Evolutionary conservation across 2,329 filamentous ascomycete species (phyloP), one percentile per base, ranked within the genome.

Genomic region (Beauveria australis): DNA sequence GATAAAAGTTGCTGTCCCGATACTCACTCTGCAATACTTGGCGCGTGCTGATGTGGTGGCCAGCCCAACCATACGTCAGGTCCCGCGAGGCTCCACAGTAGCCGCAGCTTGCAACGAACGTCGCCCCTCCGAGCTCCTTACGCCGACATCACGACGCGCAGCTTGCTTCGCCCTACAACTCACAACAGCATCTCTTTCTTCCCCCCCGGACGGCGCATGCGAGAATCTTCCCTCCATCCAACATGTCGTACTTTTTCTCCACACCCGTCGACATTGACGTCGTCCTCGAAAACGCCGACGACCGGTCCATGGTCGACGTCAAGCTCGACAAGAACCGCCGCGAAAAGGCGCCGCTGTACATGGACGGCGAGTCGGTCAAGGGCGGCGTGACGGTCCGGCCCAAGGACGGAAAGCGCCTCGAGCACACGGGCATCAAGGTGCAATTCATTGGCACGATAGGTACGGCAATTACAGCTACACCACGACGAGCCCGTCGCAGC

Each of bases 401-500:
- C 54, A 99, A 99, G 77, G 94, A 99, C 81, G 94, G 94, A 72
- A 97, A 97, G 81, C 86, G 94, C 64, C 81, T 99, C 71, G 94
- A 99, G 76, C 94, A 99, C 76, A 97, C 92, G 12, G 94, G 94
- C 68, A 97, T 99, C 83, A 99, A 99, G 78, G 93, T 99, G 69
- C 94, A 99, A 74, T 99, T 99, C 79, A 97, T 99, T 70, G 94
- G 94, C 73, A 95, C 92, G 64, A 99, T 99, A 81, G 91, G 91
- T 94, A 79, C 64, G 77, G 73, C 14, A 28, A 12, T 37, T 18
- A 4, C 14, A 37, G 33, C 33, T 14, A 6, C 5, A 37, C 33
- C 14, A 37, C 33, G 33, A 37, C 33, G 30, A 37, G 0, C 33
- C 30, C 12, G 48, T 22, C 59, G 61, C 55, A 61, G 46, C 58